Evolutionary conservation across 129 eudicot genomes (phyloP).

Genomic region (Deinandra increscens): DNA sequence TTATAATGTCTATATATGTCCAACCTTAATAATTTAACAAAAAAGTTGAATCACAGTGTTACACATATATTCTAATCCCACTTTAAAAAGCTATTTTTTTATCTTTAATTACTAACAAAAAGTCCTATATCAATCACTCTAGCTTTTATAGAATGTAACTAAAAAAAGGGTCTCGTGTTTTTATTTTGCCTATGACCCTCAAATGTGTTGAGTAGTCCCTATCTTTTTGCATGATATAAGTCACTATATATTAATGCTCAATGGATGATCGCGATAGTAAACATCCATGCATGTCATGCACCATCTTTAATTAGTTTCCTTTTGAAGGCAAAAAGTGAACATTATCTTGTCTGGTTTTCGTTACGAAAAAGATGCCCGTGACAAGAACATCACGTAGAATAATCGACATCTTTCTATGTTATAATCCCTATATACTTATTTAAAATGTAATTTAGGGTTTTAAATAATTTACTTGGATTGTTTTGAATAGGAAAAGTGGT

Average conservation of each 20-base stretch:
- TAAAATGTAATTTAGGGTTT: neutral
- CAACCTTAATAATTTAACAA: too few species aligned
- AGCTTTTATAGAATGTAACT: too few species aligned
- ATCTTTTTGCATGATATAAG: neutral
- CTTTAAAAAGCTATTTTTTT: too few species aligned
- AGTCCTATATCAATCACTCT: too few species aligned
- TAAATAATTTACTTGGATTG: conserved; percentile 14
- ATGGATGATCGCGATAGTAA: conserved; percentile 3
- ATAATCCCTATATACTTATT: neutral
- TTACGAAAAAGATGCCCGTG: too few species aligned
- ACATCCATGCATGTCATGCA: neutral
- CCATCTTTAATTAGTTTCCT: neutral
- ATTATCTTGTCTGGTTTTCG: neutral
- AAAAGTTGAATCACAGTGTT: too few species aligned
- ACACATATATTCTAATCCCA: too few species aligned
- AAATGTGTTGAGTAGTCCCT: too few species aligned
- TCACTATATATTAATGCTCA: neutral
- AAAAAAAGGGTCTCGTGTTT: too few species aligned
- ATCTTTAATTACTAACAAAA: too few species aligned
- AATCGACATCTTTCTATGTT: neutral
- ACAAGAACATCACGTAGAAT: neutral
- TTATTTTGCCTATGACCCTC: too few species aligned
- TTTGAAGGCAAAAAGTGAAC: neutral
- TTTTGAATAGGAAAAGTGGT: conserved; percentile 29
- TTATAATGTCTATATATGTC: too few species aligned